These are phyloP conservation scores for Artemisia argyi DNA, from an alignment of 129 eudicot genomes.

Conservation along the genomic window DNA sequence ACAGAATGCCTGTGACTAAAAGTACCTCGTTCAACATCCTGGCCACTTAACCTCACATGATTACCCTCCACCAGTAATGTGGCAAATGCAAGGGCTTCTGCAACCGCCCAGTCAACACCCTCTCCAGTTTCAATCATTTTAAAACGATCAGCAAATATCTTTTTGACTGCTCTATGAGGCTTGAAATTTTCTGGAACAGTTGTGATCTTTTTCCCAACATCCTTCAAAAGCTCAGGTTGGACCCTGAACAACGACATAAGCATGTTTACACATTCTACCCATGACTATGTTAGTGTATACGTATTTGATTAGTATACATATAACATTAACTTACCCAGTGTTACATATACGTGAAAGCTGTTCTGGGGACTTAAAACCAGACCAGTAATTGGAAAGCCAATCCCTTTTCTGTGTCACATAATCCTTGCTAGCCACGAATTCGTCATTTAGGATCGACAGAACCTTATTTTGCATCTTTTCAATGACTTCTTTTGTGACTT, in stretches of 20 bases:
- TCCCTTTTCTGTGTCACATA: neutral
- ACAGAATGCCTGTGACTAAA: neutral
- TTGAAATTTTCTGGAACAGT: conserved; percentile 57
- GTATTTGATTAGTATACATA: too few species aligned
- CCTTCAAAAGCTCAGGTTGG: conserved; percentile 2
- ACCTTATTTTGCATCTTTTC: neutral
- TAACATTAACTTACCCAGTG: conserved; percentile 55
- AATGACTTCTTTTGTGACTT: neutral
- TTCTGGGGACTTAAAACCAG: conserved; percentile 75
- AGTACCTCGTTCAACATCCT: neutral
- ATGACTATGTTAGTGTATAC: too few species aligned
- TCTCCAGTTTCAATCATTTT: conserved; percentile 81
- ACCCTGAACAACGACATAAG: neutral
- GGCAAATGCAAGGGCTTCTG: neutral
- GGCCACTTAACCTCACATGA: neutral
- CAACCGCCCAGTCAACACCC: conserved; percentile 40
- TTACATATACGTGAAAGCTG: conserved; percentile 77
- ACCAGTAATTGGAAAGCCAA: conserved; percentile 59
- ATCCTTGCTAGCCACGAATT: neutral
- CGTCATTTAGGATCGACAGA: neutral
- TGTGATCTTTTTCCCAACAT: neutral
- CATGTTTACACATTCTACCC: too few species aligned
- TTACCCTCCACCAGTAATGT: neutral
- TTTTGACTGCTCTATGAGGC: conserved; percentile 71
- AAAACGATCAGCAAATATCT: conserved; percentile 58